phyloP scores from a whole-genome alignment of 495 filamentous ascomycete species.

The Aspergillus affinis region DNA sequence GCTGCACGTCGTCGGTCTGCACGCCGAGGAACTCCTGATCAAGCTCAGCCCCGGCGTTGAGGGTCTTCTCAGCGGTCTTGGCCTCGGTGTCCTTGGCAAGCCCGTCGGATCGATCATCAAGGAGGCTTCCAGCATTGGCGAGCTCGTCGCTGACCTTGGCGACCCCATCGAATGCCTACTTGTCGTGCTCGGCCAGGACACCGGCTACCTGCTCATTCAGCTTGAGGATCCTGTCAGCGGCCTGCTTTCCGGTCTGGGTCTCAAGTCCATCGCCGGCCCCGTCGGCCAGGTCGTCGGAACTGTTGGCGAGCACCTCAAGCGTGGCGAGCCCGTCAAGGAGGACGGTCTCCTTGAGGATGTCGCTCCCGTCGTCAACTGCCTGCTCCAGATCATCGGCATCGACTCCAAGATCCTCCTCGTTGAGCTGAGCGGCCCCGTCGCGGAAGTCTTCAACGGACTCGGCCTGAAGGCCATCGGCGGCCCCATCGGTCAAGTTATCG shows the following conservation, averaged over 20 bases:
- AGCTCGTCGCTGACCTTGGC: slow-evolving; percentile 16
- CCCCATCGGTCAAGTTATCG: slow-evolving; percentile 13
- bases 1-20: slow-evolving; percentile 20
- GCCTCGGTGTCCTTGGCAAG: not conserved
- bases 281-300: slow-evolving; percentile 19
- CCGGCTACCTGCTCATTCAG: slow-evolving; percentile 19
- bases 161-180: slow-evolving; percentile 11
- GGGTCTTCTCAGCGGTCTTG: slow-evolving; percentile 1
- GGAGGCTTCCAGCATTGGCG: slow-evolving; percentile 10
- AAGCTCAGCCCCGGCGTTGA: not conserved
- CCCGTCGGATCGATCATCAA: slow-evolving; percentile 3
- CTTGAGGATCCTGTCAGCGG: slow-evolving; percentile 18
- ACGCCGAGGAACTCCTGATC: slow-evolving; percentile 17
- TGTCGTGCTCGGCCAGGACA: slow-evolving; percentile 15
- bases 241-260: slow-evolving; percentile 21
- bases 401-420: slow-evolving; percentile 14
- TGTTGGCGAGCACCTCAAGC: slow-evolving; percentile 15
- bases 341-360: slow-evolving; percentile 18
- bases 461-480: slow-evolving; percentile 11
- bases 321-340: slow-evolving; percentile 7
- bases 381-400: slow-evolving; percentile 15
- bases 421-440: slow-evolving; percentile 13
- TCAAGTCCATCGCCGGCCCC: slow-evolving; percentile 19
- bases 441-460: slow-evolving; percentile 15
- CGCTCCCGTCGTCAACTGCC: slow-evolving; percentile 16